Evolutionary conservation across 108 stramenopile species (phyloP), one percentile per base, ranked within the genome.

Genomic region (Discostella pseudostelligera): DNA sequence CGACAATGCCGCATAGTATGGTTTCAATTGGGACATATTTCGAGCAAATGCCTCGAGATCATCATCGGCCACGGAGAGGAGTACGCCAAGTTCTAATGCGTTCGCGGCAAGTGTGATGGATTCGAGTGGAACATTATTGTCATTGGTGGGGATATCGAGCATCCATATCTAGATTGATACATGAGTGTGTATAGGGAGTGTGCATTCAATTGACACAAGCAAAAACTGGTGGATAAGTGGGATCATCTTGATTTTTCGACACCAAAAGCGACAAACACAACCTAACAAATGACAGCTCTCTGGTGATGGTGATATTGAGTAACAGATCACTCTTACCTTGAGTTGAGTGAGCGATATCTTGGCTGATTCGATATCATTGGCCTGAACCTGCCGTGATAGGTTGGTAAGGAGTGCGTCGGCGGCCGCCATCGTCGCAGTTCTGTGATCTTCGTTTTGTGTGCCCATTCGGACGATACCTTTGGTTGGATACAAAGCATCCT

Each of bases 11-110:
- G 66, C 54, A 61, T 92, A 91, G 59, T 80, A 72, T 2, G 94
- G 88, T 68, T 88, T 83, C 48, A 92, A 69, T 48, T 86, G 87
- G 9, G 89, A 83, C n/a, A 96, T 68, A 76, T 87, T 84, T 2
- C 91, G 79, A n/a, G 77, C 83, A 79, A 96, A 96, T 26, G 86
- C 82, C 40, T 96, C 87, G 46, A 91, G 71, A 59, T 96, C 90
- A 12, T 82, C 87, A 32, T 84, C 82, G 22, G 77, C 74, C n/a
- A 84, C 84, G 14, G 89, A 78, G 56, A 96, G 67, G 51, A 96
- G 73, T 3, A 84, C 86, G n/a, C 91, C 91, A 26, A 87, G 65
- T 74, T 96, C 94, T 58, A 93, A 67, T 11, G 88, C 79, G 25
- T 69, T 71, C 29, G 74, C 61, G 16, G 86, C 72, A 0, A 90